Base-by-base conservation (phyloP, 148 eudicot genomes). In the Arctostaphylos glauca region DNA sequence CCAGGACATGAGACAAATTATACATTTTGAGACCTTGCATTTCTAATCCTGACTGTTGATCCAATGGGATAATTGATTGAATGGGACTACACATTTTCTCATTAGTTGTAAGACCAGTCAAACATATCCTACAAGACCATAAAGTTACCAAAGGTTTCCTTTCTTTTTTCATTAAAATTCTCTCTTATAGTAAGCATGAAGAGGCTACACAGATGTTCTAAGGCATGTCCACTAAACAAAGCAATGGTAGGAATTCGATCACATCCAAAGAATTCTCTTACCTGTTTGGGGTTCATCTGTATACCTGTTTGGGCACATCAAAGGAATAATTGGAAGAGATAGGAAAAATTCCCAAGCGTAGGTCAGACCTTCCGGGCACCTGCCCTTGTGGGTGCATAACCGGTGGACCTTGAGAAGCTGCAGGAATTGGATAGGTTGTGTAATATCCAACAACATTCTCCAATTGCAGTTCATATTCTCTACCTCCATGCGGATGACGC, bases 131-230 rank as follows among this genome's bases (percentile, higher is more conserved):
- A 59, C 2, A 67, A 10, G 44, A 5, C 74, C 48, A 38, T 15
- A 68, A 41, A 41, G 74, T 68, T 68, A 38, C 2, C 46, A 31
- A 67, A 25, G 19, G 43, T 38, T 67, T 1, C 2, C 31, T 8
- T 12, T 25, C 47, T 38, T 67, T 58, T 18, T 18, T 58, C 19
- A 3, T 9, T 7, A 50, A 12, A 58, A 1, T 58, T 19, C 7
- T 58, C 21, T 18, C 9, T 31, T 23, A 64, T 8, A 12, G 59
- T 12, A 55, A 15, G 16, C 15, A 12, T 55, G 59, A 55, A 15
- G 59, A 55, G 68, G 68, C 68, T 62, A 38, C 50, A 72, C 6
- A 72, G 76, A 72, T 44, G 76, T 72, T 72, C 44, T 7, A 46
- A 15, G 10, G 50, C 49, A 46, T 31, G 3, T 74, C 77, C 31